Evolutionary conservation across 306 rosid species (phyloP), one percentile per base, ranked within the genome.

Genomic region (Potentilla sterilis): DNA sequence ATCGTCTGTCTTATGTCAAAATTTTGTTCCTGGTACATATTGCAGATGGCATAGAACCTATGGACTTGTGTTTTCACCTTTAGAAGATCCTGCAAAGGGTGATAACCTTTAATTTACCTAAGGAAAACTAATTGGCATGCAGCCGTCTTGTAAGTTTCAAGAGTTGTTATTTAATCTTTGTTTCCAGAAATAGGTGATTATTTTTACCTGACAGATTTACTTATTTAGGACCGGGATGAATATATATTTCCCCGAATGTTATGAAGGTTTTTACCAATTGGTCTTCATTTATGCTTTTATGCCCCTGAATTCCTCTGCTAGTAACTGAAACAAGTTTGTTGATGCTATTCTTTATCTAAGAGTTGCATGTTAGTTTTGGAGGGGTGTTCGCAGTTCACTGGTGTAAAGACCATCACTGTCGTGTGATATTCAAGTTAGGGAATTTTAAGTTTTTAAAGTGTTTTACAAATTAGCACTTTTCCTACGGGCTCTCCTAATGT

Each of bases 1-100:
- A 37, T 52, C 65, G 12, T 52, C 75, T 72, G 24, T 51, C 77
- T 58, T 28, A 28, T 43, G 13, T 59, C 76, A 40, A 41, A 16
- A 37, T 72, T 22, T 37, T 72, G 40, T 72, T 72, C 55, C 43
- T 73, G 67, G 55, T 54, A 73, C 34, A 16, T 73, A 16, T 24
- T 73, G 77, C 77, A 42, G 77, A 58, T 58, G 77, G 69, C 57
- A 42, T 73, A 73, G 9, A 21, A 41, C 18, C 28, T 9, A 9
- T 5, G 28, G 75, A 51, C 32, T 4, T 32, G 28, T 48, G 74
- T 41, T 46, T 55, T 41, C 41, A 42, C 42, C 10, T 34, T 58
- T 58, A 58, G 43, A 43, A 22, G 69, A 10, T 73, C n/a, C 77
- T 22, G 43, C 57, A 57, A 41, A 57, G 13, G 40, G 42, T 16